Percentiles rank a stretch among this genome's conserved stretches.
These are phyloP conservation scores for Begonia fuchsioides DNA, from an alignment of 306 rosid species.

Conservation along the genomic window DNA sequence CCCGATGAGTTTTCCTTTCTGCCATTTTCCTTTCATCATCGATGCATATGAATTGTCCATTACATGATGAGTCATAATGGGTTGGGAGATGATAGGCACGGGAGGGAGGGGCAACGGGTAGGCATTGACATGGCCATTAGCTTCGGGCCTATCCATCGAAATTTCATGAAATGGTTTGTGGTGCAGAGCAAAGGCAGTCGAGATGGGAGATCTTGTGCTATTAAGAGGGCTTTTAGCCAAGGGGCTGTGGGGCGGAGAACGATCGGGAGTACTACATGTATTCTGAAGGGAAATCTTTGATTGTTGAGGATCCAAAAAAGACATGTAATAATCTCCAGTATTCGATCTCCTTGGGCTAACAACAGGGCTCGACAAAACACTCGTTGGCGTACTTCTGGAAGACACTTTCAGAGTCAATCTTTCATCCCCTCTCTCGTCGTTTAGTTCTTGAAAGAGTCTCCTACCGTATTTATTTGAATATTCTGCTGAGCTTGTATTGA, in stretches of 20 bases:
- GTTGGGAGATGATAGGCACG: slow-evolving; percentile 21
- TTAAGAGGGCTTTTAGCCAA: slow-evolving; percentile 16
- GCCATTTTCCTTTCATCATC: slow-evolving; percentile 70
- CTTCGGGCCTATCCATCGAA: slow-evolving; percentile 32
- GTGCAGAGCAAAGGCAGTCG: slow-evolving; percentile 9
- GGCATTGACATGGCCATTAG: slow-evolving; percentile 34
- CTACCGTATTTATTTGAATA: slow-evolving; percentile 17
- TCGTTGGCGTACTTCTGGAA: slow-evolving; percentile 73
- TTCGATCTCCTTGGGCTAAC: slow-evolving; percentile 60
- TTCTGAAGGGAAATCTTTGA: slow-evolving; percentile 21
- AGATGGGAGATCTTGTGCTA: slow-evolving; percentile 25
- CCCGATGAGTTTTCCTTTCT: slow-evolving; percentile 80
- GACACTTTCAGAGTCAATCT: slow-evolving; percentile 21
- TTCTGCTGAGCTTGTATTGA: slow-evolving; percentile 18
- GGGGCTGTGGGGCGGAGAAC: slow-evolving; percentile 42
- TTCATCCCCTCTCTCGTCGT: slow-evolving; percentile 9
- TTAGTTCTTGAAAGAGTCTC: slow-evolving; percentile 21
- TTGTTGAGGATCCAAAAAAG: slow-evolving; percentile 16
- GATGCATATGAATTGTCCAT: slow-evolving; percentile 18
- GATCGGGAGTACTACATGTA: slow-evolving; percentile 32
- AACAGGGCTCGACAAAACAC: slow-evolving; percentile 57
- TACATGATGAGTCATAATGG: slow-evolving; percentile 14
- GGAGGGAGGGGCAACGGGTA: slow-evolving; percentile 93
- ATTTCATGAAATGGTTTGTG: slow-evolving; percentile 8
- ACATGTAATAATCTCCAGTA: slow-evolving; percentile 22